Base-by-base conservation (phyloP, 345 rosid genomes). In the Eucalyptus polybractea region DNA sequence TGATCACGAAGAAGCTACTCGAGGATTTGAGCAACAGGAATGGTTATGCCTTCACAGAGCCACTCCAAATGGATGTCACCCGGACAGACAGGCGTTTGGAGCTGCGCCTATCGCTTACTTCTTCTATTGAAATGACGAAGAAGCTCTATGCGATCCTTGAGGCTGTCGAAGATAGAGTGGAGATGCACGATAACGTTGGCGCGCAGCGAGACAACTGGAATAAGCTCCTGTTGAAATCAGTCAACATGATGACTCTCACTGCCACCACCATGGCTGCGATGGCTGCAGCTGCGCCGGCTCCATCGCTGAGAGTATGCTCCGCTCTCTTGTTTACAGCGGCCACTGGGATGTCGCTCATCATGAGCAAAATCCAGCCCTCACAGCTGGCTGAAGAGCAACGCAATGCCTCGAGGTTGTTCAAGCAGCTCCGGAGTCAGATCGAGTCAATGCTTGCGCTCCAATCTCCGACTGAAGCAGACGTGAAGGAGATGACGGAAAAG, bases 401-500 rank as follows among this genome's bases (percentile, higher is more conserved):
- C 62, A 56, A 56, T 9, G 62, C 62, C 62, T 56, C 62, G 8
- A 56, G 62, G 62, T 56, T 56, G 27, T 56, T 91, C 53, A 87
- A 87, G 25, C 80, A 89, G 56, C 87, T 76, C 58, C 31, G 45
- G 86, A 72, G n/a, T 21, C 56, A 87, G 88, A 89, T 89, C 72
- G 29, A 80, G 33, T 49, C 80, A 9, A 44, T 40, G 44, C 53
- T 89, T 10, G 7, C 24, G 7, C 17, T 72, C 17, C 44, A 47
- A 12, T 31, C 42, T 8, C 7, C 37, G 27, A 72, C 72, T 12
- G n/a, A 40, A 13, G 72, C 27, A 5, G 58, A 89, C 14, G 42
- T 89, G 45, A 25, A 89, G 27, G 89, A 89, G 6, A 89, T 88
- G 80, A 93, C 90, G 54, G 80, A 89, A 90, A 92, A 87, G 89